phyloP scores from a whole-genome alignment of 2,329 filamentous ascomycete species.

The Penicillium sp. region DNA sequence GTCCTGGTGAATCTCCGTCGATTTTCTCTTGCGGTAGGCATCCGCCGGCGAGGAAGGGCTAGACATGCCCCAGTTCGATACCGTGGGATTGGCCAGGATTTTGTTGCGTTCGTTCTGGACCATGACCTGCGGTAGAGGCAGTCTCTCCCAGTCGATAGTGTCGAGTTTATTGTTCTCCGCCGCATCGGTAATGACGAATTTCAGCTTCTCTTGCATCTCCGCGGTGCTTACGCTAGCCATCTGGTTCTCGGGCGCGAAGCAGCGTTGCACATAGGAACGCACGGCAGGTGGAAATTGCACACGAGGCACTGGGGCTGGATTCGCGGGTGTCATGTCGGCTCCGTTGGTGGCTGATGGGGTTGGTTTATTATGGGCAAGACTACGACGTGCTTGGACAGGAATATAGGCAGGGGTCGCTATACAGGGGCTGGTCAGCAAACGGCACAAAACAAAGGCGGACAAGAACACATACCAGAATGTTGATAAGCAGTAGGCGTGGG shows the following conservation, averaged over 20 bases:
- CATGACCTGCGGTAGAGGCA: constrained; percentile 80
- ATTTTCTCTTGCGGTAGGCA: constrained; percentile 73
- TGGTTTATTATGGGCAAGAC: constrained; percentile 45
- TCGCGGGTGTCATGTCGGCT: constrained; percentile 26
- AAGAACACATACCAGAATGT: constrained; percentile 28
- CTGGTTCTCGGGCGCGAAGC: constrained; percentile 70
- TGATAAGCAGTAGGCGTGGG: constrained; percentile 26
- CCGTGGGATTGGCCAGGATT: constrained; percentile 43
- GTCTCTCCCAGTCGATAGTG: constrained; percentile 71
- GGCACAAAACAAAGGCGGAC: neutral
- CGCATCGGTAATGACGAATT: constrained; percentile 75
- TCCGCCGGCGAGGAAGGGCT: constrained; percentile 27
- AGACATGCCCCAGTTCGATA: constrained; percentile 35
- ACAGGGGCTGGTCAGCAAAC: constrained; percentile 13
- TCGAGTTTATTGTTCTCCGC: constrained; percentile 68
- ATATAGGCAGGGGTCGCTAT: constrained; percentile 53
- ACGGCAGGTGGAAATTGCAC: constrained; percentile 76
- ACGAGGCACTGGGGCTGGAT: constrained; percentile 48
- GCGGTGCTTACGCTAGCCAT: constrained; percentile 56
- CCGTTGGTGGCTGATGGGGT: constrained; percentile 16
- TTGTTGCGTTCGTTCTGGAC: constrained; percentile 63
- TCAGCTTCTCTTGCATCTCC: constrained; percentile 80
- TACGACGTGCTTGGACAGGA: constrained; percentile 58
- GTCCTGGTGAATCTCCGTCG: constrained; percentile 55
- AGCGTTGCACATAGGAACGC: constrained; percentile 80